Conservation (phyloP, 1,139 yeast genomes). For the Yamadazyma trypodendri region DNA sequence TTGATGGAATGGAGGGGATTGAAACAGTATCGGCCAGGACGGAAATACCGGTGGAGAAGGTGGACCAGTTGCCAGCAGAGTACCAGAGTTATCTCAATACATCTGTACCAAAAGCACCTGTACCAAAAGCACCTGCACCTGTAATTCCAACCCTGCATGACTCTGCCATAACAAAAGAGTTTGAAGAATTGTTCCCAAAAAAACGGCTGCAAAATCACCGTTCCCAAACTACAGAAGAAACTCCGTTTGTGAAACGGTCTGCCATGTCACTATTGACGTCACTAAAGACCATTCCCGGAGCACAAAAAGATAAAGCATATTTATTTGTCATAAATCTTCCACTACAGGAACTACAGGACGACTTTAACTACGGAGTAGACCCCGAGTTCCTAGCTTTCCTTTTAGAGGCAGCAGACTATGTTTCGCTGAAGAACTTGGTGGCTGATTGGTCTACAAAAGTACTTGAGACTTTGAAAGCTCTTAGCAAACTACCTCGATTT, state of each 20-base stretch:
- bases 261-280: conserved; percentile 32
- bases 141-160: too few species aligned
- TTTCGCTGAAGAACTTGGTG: conserved; percentile 16
- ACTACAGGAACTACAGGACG: conserved; percentile 23
- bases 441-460: conserved; percentile 20
- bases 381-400: conserved; percentile 52
- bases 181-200: conserved; percentile 10
- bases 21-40: conserved; percentile 8
- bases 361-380: conserved; percentile 57
- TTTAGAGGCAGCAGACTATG: conserved; percentile 42
- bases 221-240: conserved; percentile 1
- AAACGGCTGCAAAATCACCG: conserved; percentile 1
- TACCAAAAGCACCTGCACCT: not conserved
- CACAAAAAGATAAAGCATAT: conserved; percentile 35
- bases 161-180: conserved; percentile 12
- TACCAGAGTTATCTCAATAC: conserved; percentile 10
- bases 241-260: conserved; percentile 22
- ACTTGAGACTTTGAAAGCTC: conserved; percentile 17
- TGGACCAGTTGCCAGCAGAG: conserved; percentile 44
- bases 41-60: conserved; percentile 40
- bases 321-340: conserved; percentile 37
- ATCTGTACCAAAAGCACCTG: not conserved
- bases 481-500: conserved; percentile 27
- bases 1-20: conserved; percentile 5
- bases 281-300: conserved; percentile 25